These are phyloP conservation scores for Colletotrichum sp. DNA, from an alignment of 2,329 filamentous ascomycete genomes.

Conservation along the genomic window DNA sequence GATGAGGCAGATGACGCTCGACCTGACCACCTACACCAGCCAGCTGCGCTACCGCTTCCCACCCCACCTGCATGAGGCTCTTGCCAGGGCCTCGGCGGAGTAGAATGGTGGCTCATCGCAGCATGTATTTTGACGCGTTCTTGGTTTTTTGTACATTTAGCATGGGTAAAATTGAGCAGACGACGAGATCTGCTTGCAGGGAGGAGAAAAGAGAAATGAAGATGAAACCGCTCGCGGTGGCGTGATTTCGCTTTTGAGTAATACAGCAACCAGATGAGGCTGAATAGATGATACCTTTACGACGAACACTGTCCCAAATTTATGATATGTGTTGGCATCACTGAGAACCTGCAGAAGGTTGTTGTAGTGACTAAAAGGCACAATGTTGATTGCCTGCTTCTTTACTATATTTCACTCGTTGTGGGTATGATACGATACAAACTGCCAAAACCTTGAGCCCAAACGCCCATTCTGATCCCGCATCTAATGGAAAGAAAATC, in stretches of 20 bases:
- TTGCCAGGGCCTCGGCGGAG: slow-evolving; percentile 82
- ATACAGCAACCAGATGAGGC: neutral
- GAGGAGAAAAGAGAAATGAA: neutral
- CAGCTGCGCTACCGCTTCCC: slow-evolving; percentile 91
- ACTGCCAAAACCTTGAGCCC: neutral
- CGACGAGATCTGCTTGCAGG: neutral
- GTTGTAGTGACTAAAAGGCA: neutral
- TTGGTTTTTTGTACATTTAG: neutral
- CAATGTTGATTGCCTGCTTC: neutral
- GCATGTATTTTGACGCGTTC: neutral
- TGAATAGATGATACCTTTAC: neutral
- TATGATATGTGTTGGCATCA: neutral
- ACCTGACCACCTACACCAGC: slow-evolving; percentile 92
- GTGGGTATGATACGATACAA: neutral
- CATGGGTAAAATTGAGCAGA: neutral
- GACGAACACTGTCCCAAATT: neutral
- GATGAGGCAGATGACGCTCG: slow-evolving; percentile 81
- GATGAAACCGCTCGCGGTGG: neutral
- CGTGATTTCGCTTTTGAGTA: slow-evolving; percentile 10
- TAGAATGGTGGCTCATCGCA: slow-evolving; percentile 29
- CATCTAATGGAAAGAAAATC: neutral
- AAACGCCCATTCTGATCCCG: neutral
- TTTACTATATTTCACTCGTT: neutral
- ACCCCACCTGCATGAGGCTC: slow-evolving; percentile 83
- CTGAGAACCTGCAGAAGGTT: neutral